Base-by-base conservation (phyloP, 202 grass and related monocot species). In the Brachypodium distachyon region DNA sequence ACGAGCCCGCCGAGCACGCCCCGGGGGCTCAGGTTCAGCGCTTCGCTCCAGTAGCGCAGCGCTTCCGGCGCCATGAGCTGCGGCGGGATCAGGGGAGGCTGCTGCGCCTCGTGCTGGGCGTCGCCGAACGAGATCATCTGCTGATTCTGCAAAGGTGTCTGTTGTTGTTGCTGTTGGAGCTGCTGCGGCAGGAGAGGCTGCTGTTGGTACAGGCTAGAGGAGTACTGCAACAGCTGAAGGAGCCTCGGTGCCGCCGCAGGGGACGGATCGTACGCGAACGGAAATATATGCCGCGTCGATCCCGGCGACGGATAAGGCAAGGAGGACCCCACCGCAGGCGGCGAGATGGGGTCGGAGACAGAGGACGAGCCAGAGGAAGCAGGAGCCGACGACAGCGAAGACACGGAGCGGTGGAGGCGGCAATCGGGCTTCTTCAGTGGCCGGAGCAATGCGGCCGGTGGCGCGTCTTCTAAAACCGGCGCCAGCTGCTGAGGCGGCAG, bases 111-210 rank as follows among this genome's bases (percentile, higher is more conserved):
- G 11, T 66, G 62, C 37, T 63, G 28, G 38, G 32, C 38, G 25
- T 46, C 34, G 27, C 64, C 73, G 67, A 94, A 97, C 1, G 94
- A 97, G 13, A 97, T 90, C 82, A 97, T 94, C 62, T 89, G 88
- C 64, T 87, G 86, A 8, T 74, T 33, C 51, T 85, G 80, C 48
- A 34, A 3, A 7, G 49, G 40, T 4, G 61, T n/a, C 14, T 58
- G 56, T 17, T 25, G 53, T 17, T 76, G 86, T 1, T 62, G 59
- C 31, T 61, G 57, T 17, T 51, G 48, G 4, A n/a, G 82, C 32
- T 12, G 60, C 16, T 37, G 75, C 34, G 14, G 65, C 41, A 72
- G 51, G 1, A 55, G 73, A 25, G 49, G 38, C 18, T 34, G 47
- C 37, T 84, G 81, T 16, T 76, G 77, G 64, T 77, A 81, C 63